Base-by-base conservation (phyloP, 495 filamentous ascomycete genomes). In the Penicillium lividum region DNA sequence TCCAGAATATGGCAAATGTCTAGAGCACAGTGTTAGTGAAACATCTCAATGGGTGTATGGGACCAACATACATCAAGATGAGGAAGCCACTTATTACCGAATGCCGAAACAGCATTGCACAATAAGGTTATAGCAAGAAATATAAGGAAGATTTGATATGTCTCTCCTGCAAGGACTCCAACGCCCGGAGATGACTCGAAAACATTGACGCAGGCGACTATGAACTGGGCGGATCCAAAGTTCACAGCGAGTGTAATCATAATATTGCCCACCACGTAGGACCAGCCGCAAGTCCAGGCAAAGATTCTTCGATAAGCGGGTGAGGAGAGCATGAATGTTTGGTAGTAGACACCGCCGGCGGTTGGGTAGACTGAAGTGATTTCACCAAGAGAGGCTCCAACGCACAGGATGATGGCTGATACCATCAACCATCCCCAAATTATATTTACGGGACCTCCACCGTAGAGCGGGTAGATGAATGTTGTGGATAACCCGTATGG, bases 291-390 rank as follows among this genome's bases (percentile, higher is more conserved):
- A 15, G 82, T 80, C 78, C 82, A 89, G 18, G 79, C 82, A 13
- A 88, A 70, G n/a, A 84, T 66, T 7, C 80, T 77, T 10, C 79
- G 80, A 74, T 80, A 88, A 30, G 64, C 67, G 54, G 68, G 73
- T 60, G 68, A 60, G 4, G 68, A 67, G 8, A 78, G 76, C 61
- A 86, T 83, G 5, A 85, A 85, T 1, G 83, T 83, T 80, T 86
- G 88, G 67, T 88, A 84, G 58, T 89, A 89, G 61, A 87, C 84
- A 7, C 84, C 84, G 22, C 79, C 77, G 31, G 79, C 72, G 5
- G 84, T 89, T 25, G 86, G 86, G 59, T 84, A 89, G 7, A 85
- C 87, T 3, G 81, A 82, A 22, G 86, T 73, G 60, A 89, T 88
- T 64, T 89, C 86, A 8, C 87, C 85, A 16, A 89, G 69, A 6